Evolutionary conservation across 1,284 basidiomycete species (phyloP), one percentile per base, ranked within the genome.

Genomic region (Apiotrichum siamense): DNA sequence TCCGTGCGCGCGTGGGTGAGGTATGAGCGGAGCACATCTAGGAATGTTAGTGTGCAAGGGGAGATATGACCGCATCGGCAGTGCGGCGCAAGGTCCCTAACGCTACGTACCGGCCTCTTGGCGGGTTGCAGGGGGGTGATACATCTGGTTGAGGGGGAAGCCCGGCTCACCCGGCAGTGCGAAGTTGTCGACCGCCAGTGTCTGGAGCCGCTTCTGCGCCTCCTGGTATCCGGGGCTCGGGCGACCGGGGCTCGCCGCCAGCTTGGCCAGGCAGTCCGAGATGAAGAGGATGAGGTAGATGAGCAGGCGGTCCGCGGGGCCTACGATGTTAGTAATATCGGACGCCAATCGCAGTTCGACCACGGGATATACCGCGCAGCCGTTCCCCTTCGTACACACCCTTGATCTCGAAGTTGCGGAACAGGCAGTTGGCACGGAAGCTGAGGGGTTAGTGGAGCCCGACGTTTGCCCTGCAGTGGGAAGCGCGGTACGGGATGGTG

Each of bases 371-470:
- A n/a, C 18, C 35, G 35, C 35, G 26, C 20, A 18, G 52, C 49
- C 51, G 37, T 31, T 23, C 24, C 27, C 25, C n/a, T 23, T 44
- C 21, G 6, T n/a, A 60, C 65, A 20, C 43, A 70, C 72, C 90
- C 76, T 97, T 97, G 83, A 99, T 98, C 79, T 99, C 96, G 70
- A 98, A 99, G 79, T 98, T 98, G 68, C 96, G 87, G 77, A 99
- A 99, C 57, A 99, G 85, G 41, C 92, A 96, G 77, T 99, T 99
- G 69, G 96, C 93, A 45, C 96, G 87, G 78, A 99, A 99, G 52
- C 70, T 72, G 37, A n/a, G 0, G 42, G 10, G 23, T 15, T 18
- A 17, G 12, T 37, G 13, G 13, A 12, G 35, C 7, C 3, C 5
- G n/a, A 9, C 13, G 18, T 9, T 37, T 5, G 17, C 20, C 7